These are phyloP conservation scores for Sugiyamaella castrensis DNA, from an alignment of 1,139 yeast genomes.

Conservation along the genomic window DNA sequence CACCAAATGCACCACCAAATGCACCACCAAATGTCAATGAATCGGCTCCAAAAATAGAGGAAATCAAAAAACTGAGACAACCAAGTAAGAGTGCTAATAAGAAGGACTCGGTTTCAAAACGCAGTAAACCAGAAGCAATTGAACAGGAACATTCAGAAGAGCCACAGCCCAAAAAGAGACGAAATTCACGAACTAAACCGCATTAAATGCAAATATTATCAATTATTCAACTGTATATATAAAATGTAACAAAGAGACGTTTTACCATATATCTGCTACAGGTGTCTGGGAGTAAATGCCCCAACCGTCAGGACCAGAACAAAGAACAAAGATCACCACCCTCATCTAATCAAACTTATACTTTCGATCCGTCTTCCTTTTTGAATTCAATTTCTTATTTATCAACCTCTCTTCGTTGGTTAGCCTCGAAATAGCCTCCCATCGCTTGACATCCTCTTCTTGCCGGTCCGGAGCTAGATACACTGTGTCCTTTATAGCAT, in stretches of 20 bases:
- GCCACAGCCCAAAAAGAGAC: constrained; percentile 5
- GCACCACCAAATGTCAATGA: not conserved
- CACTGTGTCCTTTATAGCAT: constrained; percentile 49
- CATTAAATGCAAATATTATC: not conserved
- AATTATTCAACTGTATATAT: not conserved
- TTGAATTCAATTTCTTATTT: constrained; percentile 51
- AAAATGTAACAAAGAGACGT: too few relatives aligned
- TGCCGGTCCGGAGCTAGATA: constrained; percentile 52
- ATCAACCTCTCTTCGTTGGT: constrained; percentile 50
- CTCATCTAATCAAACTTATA: constrained; percentile 2
- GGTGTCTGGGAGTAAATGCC: too few relatives aligned
- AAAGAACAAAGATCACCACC: not conserved
- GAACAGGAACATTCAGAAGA: constrained; percentile 1
- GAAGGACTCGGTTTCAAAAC: not conserved
- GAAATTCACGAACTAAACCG: constrained; percentile 1
- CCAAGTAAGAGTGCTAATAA: not conserved
- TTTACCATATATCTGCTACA: not conserved
- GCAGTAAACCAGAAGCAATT: not conserved
- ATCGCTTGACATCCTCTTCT: constrained; percentile 49
- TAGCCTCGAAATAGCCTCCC: constrained; percentile 51
- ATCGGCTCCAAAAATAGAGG: not conserved
- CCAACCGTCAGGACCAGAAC: not conserved
- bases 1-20: not conserved
- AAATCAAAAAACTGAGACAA: too few relatives aligned
- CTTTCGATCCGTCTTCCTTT: constrained; percentile 52